Evolutionary conservation across 1,284 basidiomycete genomes (phyloP).

Genomic region (Xanthoconium separans): DNA sequence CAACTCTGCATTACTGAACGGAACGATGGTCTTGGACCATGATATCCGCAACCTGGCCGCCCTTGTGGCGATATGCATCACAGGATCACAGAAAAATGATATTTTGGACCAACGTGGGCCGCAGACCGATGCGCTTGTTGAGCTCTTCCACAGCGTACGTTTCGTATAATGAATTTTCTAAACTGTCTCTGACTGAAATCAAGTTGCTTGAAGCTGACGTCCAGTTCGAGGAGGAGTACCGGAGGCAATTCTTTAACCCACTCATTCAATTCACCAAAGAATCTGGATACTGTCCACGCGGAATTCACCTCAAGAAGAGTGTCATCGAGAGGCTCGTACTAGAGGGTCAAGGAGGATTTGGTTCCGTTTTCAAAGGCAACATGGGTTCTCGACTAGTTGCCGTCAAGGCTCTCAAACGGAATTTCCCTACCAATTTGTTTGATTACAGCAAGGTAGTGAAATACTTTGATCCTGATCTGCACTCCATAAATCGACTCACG

Average conservation of each 20-base stretch:
- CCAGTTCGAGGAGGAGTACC: slow-evolving; percentile 16
- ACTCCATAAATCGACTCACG: background rate
- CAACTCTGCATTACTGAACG: slow-evolving; percentile 20
- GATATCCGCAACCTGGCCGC: slow-evolving; percentile 24
- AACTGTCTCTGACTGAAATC: slow-evolving; percentile 2
- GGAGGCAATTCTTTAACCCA: slow-evolving; percentile 14
- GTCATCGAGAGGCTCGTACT: slow-evolving; percentile 3
- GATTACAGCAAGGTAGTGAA: slow-evolving; percentile 20
- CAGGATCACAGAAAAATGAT: slow-evolving; percentile 3
- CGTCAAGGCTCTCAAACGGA: slow-evolving; percentile 20
- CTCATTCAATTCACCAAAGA: slow-evolving; percentile 19
- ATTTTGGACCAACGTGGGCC: slow-evolving; percentile 5
- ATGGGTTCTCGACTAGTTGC: slow-evolving; percentile 22
- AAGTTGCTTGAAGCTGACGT: slow-evolving; percentile 25
- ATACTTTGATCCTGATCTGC: background rate
- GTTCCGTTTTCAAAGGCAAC: slow-evolving; percentile 19
- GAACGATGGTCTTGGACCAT: slow-evolving; percentile 9
- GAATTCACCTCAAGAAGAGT: slow-evolving; percentile 12
- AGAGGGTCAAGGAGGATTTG: slow-evolving; percentile 20
- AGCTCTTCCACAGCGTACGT: slow-evolving; percentile 25
- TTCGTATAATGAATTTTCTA: background rate
- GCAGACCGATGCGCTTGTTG: slow-evolving; percentile 10
- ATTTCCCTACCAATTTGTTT: background rate
- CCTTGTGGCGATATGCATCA: slow-evolving; percentile 9
- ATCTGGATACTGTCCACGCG: slow-evolving; percentile 16